Conservation (phyloP, 202 grass and related monocot genomes). For the Cymbopogon flexuosus region DNA sequence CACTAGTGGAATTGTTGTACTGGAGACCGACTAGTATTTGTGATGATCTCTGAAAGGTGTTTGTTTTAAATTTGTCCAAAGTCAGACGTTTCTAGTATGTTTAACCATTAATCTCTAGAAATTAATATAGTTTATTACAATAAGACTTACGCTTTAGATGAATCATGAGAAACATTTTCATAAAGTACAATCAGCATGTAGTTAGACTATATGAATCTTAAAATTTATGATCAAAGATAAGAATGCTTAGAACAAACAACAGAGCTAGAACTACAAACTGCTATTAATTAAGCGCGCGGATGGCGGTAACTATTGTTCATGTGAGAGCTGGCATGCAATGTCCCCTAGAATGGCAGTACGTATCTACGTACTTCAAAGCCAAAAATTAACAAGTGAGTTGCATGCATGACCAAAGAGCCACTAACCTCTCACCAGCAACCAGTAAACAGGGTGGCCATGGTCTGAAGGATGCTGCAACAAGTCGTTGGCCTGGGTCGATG, state of each 20-base stretch:
- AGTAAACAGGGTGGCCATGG: constrained; percentile 27
- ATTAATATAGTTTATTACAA: neutral
- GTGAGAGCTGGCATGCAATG: neutral
- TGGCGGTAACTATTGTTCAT: neutral
- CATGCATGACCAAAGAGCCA: neutral
- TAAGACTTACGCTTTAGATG: neutral
- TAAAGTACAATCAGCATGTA: neutral
- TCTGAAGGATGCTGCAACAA: neutral
- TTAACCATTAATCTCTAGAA: neutral
- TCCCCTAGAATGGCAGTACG: neutral
- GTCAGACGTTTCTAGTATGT: neutral
- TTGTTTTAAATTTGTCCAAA: neutral
- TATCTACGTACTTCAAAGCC: neutral
- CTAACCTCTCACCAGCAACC: constrained; percentile 18
- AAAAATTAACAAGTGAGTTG: neutral
- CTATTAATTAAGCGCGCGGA: no score
- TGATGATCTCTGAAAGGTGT: neutral
- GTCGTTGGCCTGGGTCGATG: neutral
- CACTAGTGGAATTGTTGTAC: neutral
- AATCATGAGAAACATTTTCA: neutral
- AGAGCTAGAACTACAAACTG: no score
- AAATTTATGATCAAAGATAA: neutral
- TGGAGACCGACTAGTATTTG: no score
- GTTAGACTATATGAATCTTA: neutral
- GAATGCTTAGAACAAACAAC: neutral